Evolutionary conservation across 1,284 basidiomycete genomes (phyloP).

Genomic region (Papiliotrema fonsecae): DNA sequence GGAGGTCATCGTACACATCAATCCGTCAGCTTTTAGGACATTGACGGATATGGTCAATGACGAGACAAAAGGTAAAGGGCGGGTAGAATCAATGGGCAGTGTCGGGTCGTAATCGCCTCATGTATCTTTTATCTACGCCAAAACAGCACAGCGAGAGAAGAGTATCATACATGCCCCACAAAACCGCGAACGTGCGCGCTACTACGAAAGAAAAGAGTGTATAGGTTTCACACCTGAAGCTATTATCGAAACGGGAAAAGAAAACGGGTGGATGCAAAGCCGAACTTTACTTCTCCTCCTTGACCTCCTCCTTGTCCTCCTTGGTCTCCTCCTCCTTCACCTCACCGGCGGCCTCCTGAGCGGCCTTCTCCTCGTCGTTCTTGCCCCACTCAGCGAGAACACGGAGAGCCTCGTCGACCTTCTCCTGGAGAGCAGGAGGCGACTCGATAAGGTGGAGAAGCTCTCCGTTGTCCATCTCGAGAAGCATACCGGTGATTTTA

Average conservation of each 20-base stretch:
- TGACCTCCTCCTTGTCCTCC: slow-evolving; percentile 27
- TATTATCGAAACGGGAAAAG: too few species aligned
- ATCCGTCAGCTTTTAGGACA: slow-evolving; percentile 83
- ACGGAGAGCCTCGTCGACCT: slow-evolving; percentile 75
- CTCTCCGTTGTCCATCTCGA: slow-evolving; percentile 95
- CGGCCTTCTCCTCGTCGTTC: slow-evolving; percentile 30
- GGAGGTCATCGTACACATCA: slow-evolving; percentile 84
- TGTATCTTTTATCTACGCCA: too few species aligned
- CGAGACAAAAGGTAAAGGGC: slow-evolving; percentile 73
- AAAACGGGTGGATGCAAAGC: too few species aligned
- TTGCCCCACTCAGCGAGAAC: slow-evolving; percentile 49
- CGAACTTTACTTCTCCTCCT: slow-evolving; percentile 14
- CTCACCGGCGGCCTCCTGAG: slow-evolving; percentile 25
- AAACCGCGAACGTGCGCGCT: too few species aligned
- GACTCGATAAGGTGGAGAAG: slow-evolving; percentile 78
- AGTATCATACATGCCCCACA: slow-evolving; percentile 14
- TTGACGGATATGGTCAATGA: slow-evolving; percentile 86
- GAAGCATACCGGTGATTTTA: slow-evolving; percentile 95
- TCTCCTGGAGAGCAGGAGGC: slow-evolving; percentile 71
- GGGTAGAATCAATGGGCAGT: slow-evolving; percentile 65
- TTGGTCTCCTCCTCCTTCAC: slow-evolving; percentile 24
- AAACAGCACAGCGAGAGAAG: too few species aligned
- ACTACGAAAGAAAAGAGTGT: too few species aligned
- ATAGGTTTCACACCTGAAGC: too few species aligned
- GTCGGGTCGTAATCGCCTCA: slow-evolving; percentile 23